Base-by-base conservation (phyloP, 2,329 filamentous ascomycete genomes). In the Pochonia chlamydosporia region DNA sequence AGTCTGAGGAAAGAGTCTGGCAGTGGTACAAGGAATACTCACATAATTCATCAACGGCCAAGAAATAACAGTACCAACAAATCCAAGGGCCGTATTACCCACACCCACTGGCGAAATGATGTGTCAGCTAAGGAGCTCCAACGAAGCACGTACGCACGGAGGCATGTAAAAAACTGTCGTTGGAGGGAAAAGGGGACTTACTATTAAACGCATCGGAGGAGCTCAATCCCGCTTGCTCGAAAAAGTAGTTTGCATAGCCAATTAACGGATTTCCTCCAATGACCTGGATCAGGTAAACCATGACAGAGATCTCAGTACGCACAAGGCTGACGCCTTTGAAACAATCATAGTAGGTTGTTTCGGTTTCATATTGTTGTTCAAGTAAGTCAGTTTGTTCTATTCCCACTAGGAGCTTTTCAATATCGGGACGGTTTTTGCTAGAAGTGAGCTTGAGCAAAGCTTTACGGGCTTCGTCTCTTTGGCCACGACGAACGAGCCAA, bases 231-330 rank as follows among this genome's bases (percentile, higher is more conserved):
- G 63, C 62, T 40, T 64, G 63, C 40, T 62, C 59, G 35, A 66
- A 66, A 41, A 66, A 67, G 48, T 64, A 67, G 31, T 55, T 84
- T 1, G 78, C 81, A 52, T 83, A 86, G 48, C 78, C 78, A 41
- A 82, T 79, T 52, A 85, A 76, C 13, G 81, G 79, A 52, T 81
- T 80, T 21, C 82, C 81, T 44, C 75, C 79, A 2, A 85, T 66
- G 18, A 83, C 82, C 56, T 86, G 82, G 3, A 81, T 81, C 3
- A 78, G 74, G 68, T 82, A 85, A 6, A 82, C 79, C 60, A 82
- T 81, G 50, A 71, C 69, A 4, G 75, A 71, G 28, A 80, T 78
- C 56, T 79, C 76, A 0, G 76, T 79, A 18, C 76, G 71, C n/a
- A 74, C 67, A 16, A 70, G 57, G 49, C 76, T 75, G 33, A 67